phyloP scores from a whole-genome alignment of 73 alveolate species.

The Durusdinium trenchii region DNA sequence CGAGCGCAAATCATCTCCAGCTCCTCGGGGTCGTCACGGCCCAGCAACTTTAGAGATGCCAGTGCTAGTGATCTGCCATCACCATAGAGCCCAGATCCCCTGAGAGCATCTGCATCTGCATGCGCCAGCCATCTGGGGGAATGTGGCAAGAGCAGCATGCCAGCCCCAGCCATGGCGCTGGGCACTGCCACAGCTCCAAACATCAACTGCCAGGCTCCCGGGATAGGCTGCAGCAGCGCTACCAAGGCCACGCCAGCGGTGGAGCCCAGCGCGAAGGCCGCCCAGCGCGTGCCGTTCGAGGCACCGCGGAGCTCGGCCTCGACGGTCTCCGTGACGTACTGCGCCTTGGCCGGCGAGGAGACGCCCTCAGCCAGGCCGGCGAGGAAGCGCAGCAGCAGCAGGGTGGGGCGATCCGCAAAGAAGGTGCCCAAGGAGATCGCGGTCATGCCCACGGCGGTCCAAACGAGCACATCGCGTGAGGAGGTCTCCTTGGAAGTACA shows the following conservation, averaged over 20 bases:
- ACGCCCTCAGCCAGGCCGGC: conserved; percentile 78
- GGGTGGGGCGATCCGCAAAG: conserved; percentile 70
- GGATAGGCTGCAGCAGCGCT: conserved; percentile 80
- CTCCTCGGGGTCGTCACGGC: background rate
- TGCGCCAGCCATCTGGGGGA: conserved; percentile 89
- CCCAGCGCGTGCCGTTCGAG: conserved; percentile 90
- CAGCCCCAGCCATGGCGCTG: conserved; percentile 74
- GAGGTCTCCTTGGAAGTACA: conserved; percentile 89
- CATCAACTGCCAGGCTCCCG: conserved; percentile 92
- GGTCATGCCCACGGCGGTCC: conserved; percentile 88
- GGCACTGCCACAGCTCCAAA: conserved; percentile 59
- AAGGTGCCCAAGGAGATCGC: conserved; percentile 76
- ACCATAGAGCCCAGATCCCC: background rate
- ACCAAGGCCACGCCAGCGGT: conserved; percentile 82
- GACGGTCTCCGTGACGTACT: conserved; percentile 89
- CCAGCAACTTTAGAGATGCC: conserved; percentile 36
- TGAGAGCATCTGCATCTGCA: conserved; percentile 8
- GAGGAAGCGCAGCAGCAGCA: conserved; percentile 67
- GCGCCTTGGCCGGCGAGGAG: conserved; percentile 86
- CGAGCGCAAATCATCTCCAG: background rate
- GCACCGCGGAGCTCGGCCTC: conserved; percentile 91
- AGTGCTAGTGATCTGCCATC: conserved; percentile 56
- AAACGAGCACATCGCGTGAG: conserved; percentile 50
- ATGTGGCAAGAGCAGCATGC: conserved; percentile 70
- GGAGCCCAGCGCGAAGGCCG: conserved; percentile 87